Conservation (phyloP, 129 eudicot genomes). For the Gnaphalium uliginosum region DNA sequence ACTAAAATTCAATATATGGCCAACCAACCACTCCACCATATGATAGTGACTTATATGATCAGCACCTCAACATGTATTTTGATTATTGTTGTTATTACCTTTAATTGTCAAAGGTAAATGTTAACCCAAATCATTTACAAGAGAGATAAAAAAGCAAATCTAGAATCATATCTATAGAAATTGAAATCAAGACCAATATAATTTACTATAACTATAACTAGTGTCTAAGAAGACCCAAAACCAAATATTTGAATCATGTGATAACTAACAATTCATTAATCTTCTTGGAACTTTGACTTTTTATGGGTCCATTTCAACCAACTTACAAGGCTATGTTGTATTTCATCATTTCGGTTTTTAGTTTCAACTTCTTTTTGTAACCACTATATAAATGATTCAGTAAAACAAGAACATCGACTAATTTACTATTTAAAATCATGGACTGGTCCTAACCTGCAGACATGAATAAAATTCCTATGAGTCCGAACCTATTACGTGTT, state of each 20-base stretch:
- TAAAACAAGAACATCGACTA: too few relatives aligned
- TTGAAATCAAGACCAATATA: too few relatives aligned
- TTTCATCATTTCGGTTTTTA: not conserved
- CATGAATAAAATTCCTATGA: too few relatives aligned
- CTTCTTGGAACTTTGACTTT: not conserved
- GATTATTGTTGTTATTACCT: not conserved
- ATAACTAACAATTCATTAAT: not conserved
- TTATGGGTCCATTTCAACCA: not conserved
- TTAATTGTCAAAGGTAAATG: constrained; percentile 8
- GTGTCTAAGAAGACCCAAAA: not conserved
- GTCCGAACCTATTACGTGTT: not conserved
- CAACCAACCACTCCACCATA: constrained; percentile 40
- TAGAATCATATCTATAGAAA: too few relatives aligned
- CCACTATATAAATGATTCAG: too few relatives aligned
- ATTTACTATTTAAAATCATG: too few relatives aligned
- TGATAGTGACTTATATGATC: not conserved
- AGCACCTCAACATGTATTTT: not conserved
- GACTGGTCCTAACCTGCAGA: not conserved
- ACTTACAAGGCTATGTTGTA: not conserved
- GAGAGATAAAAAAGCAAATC: not conserved
- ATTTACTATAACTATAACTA: too few relatives aligned
- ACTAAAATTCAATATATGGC: constrained; percentile 4
- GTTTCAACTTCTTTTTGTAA: too few relatives aligned
- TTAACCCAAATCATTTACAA: not conserved
- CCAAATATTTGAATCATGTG: not conserved